Conservation (phyloP, 805 yeast genomes). For the Komagataella phaffii region DNA sequence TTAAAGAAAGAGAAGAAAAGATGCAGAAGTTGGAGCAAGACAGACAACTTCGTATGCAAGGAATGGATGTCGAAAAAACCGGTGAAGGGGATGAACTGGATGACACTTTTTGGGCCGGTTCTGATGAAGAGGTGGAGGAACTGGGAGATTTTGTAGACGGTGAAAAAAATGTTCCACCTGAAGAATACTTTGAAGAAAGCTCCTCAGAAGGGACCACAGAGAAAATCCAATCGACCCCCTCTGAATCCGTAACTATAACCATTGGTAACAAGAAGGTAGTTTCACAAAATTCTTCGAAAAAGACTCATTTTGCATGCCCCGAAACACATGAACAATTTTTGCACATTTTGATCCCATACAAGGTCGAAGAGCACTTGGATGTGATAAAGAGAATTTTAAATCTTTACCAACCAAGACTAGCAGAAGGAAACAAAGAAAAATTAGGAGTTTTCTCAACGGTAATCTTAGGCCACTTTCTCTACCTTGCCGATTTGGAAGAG, state of each 20-base stretch:
- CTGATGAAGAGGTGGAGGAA: slow-evolving; percentile 28
- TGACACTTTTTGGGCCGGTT: slow-evolving; percentile 57
- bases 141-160: slow-evolving; percentile 22
- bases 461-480: slow-evolving; percentile 47
- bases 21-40: slow-evolving; percentile 52
- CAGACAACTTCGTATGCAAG: slow-evolving; percentile 64
- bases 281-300: slow-evolving; percentile 5
- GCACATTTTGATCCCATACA: slow-evolving; percentile 16
- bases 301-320: slow-evolving; percentile 27
- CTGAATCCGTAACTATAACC: slow-evolving; percentile 17
- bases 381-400: slow-evolving; percentile 43
- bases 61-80: slow-evolving; percentile 32
- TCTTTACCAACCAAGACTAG: slow-evolving; percentile 61
- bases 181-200: slow-evolving; percentile 16
- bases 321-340: slow-evolving; percentile 28
- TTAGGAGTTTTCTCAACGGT: slow-evolving; percentile 51
- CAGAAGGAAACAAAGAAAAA: slow-evolving; percentile 70
- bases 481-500: slow-evolving; percentile 23
- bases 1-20: slow-evolving; percentile 45
- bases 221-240: slow-evolving; percentile 1
- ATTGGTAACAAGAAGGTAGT: slow-evolving; percentile 14
- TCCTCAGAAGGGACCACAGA: slow-evolving; percentile 7
- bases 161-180: slow-evolving; percentile 19
- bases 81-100: slow-evolving; percentile 50
- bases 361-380: slow-evolving; percentile 27